These are phyloP conservation scores for Parietichytrium sp. DNA, from an alignment of 108 stramenopile species.

Conservation along the genomic window DNA sequence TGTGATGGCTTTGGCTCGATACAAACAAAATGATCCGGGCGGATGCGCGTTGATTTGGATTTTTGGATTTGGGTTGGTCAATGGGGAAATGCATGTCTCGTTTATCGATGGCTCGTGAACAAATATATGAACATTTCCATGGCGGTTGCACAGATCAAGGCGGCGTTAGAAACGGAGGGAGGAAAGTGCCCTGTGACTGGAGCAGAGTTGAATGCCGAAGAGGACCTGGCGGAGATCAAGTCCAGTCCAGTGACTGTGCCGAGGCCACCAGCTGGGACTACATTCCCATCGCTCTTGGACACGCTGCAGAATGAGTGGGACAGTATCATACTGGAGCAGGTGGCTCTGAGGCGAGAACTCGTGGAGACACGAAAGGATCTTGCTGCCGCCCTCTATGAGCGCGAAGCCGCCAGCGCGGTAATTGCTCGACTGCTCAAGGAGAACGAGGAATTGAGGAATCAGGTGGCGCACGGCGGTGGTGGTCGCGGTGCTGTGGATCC, in stretches of 20 bases:
- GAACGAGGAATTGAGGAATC: constrained; percentile 74
- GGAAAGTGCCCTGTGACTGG: constrained; percentile 35
- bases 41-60: too few species aligned
- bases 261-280: constrained; percentile 45
- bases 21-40: too few species aligned
- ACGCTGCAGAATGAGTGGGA: constrained; percentile 82
- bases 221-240: not conserved
- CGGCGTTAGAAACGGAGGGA: constrained; percentile 24
- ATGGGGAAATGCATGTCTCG: too few species aligned
- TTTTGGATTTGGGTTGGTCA: too few species aligned
- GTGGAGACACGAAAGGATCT: constrained; percentile 82
- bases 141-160: too few species aligned
- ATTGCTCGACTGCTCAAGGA: constrained; percentile 81
- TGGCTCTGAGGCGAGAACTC: constrained; percentile 74
- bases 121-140: too few species aligned
- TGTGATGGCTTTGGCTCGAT: too few species aligned
- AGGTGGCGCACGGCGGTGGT: constrained; percentile 49
- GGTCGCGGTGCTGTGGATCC: not conserved
- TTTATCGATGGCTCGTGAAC: too few species aligned
- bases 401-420: constrained; percentile 89
- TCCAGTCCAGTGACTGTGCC: not conserved
- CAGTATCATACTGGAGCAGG: constrained; percentile 77
- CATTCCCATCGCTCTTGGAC: constrained; percentile 65
- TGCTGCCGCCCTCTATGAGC: constrained; percentile 85
- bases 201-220: not conserved